Evolutionary conservation across 768 basidiomycete genomes (phyloP), one percentile per base, ranked within the genome.

Genomic region (Cystobasidium tubakii): DNA sequence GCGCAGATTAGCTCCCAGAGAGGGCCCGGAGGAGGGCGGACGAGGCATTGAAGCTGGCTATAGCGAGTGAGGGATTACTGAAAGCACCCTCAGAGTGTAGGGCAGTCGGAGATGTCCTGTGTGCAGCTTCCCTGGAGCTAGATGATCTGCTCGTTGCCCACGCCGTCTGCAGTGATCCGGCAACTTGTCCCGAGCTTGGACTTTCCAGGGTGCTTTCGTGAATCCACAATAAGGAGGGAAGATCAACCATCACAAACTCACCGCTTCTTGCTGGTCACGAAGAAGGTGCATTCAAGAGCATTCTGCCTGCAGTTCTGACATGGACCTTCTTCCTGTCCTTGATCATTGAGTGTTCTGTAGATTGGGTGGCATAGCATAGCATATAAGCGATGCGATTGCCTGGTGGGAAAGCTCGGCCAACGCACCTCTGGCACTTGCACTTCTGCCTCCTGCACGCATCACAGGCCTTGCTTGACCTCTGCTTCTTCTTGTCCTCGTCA

Each of bases 281-380:
- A 53, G 42, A 77, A 80, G 17, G 77, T 79, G 44, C 79, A 80
- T 33, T 79, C 78, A 0, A 73, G 25, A 31, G 74, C 66, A 13
- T 73, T 75, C 0, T 66, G 53, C 13, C 69, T 29, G 44, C 79
- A 77, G 66, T 78, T 78, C 53, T 73, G 62, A 63, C 76, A 76
- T 4, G 62, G 69, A 7, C 71, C 76, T 44, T 75, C 76, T 71
- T 71, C 69, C 27, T 36, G 33, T 12, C 69, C 69, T 15, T 82
- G 81, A 12, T 55, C 57, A 62, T 85, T 75, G 42, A 89, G 87
- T 81, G 91, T 91, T 53, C 44, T 50, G 43, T 46, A 34, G 6
- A 23, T 4, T 66, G 27, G 39, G 15, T 54, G 17, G 66, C 23
- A 54, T 17, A 33, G 12, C 12, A 33, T 55, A 13, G 23, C 25